Conservation (phyloP, 2,329 filamentous ascomycete genomes). For the Trichoderma sp. region DNA sequence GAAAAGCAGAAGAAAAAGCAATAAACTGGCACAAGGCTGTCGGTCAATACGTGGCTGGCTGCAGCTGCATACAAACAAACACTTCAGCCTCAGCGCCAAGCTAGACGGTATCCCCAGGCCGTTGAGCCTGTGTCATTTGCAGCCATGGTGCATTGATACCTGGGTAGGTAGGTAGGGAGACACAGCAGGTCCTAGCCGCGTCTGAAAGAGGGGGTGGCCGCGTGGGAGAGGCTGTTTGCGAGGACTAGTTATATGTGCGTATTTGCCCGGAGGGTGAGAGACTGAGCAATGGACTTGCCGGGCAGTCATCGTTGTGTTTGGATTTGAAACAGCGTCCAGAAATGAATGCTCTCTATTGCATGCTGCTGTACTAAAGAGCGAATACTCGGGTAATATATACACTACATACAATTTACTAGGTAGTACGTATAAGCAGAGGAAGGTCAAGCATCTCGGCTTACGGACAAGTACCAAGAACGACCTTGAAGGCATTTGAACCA, state of each 20-base stretch:
- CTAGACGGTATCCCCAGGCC: not conserved
- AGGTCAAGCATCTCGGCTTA: conserved; percentile 8
- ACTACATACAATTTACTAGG: not conserved
- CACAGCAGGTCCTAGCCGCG: not conserved
- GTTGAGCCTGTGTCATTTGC: not conserved
- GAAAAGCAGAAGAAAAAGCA: not conserved
- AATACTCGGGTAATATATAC: not conserved
- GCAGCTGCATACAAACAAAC: conserved; percentile 25
- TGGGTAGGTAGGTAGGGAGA: conserved; percentile 15
- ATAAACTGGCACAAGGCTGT: conserved; percentile 9
- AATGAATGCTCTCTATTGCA: not conserved
- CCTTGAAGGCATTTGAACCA: not conserved
- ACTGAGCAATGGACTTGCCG: not conserved
- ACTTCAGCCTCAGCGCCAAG: conserved; percentile 26
- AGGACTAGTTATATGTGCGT: not conserved
- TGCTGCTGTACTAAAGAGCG: conserved; percentile 5
- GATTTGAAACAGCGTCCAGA: not conserved
- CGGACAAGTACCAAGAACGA: not conserved
- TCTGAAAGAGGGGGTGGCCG: not conserved
- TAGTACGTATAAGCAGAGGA: not conserved
- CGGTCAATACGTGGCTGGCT: conserved; percentile 19
- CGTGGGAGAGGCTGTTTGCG: not conserved
- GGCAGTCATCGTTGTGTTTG: not conserved
- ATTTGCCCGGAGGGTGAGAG: not conserved
- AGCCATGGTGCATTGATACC: conserved; percentile 1